Evolutionary conservation across 2,329 filamentous ascomycete genomes (phyloP), one percentile per base, ranked within the genome.

Genomic region (Fusarium sp.): DNA sequence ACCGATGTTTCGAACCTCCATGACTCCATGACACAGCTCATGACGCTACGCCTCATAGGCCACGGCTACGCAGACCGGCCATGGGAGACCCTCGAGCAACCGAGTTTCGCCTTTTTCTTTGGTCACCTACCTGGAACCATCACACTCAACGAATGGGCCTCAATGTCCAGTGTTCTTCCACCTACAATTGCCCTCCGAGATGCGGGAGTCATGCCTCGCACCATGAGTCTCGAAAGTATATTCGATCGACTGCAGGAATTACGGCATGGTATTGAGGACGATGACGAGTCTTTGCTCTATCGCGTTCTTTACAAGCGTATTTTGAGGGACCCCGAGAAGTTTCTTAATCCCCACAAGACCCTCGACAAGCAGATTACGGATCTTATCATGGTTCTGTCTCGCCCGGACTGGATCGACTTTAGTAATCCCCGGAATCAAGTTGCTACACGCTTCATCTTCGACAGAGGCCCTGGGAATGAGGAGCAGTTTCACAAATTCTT

Each of bases 81-180:
- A 5, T 94, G 90, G 92, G 88, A 92, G 69, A 91, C 92, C 3
- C 83, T 94, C 31, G 92, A 94, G 77, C 91, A 94, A 76, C 92
- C 92, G 9, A 93, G 91, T 78, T 90, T 90, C 80, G 86, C 89
- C 2, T 93, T 92, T 78, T 88, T 86, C 72, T 92, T 89, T 79
- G 92, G 92, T 18, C 83, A 84, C 55, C 85, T 88, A 27, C 89
- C 91, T 0, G 92, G 92, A 10, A 94, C 92, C 3, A 88, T 92
- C 57, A 93, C 92, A 1, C 82, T 94, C 56, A 93, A 92, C 74
- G 88, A 90, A 70, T 94, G 91, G 88, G 87, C 88, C 18, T 86
- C 87, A 61, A 84, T 88, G 70, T 88, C 86, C 23, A 91, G 90
- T 63, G 84, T 81, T 37, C 79, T 87, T 10, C 87, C 88, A 25